Percentiles rank a stretch among this genome's conserved stretches.
phyloP scores from a whole-genome alignment of 1,139 yeast genomes.

The Debaryomycetaceae sp. region DNA sequence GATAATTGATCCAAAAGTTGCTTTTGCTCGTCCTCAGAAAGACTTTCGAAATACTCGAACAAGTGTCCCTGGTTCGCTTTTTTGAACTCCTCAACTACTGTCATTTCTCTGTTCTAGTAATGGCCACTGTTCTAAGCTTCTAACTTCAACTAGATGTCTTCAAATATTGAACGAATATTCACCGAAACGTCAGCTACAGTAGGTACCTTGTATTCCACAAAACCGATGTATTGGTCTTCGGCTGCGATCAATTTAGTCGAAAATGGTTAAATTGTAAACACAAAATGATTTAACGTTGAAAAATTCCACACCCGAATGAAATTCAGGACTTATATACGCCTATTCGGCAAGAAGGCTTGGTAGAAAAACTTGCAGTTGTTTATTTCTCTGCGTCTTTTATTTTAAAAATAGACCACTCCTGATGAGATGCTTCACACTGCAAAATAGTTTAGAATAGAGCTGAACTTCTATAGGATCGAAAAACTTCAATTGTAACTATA shows the following conservation, averaged over 20 bases:
- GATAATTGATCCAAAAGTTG: slow-evolving; percentile 35
- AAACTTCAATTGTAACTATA: neutral
- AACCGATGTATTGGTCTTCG: neutral
- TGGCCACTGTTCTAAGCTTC: neutral
- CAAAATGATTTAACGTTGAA: neutral
- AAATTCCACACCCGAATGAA: neutral
- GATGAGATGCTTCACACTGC: too few relatives aligned
- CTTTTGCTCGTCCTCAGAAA: slow-evolving; percentile 27
- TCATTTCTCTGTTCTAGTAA: neutral
- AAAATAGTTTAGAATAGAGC: too few relatives aligned
- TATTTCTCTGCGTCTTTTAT: too few relatives aligned
- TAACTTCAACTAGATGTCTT: neutral
- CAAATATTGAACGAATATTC: neutral
- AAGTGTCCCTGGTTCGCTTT: slow-evolving; percentile 49
- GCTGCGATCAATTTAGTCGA: slow-evolving; percentile 26
- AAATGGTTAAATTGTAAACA: slow-evolving; percentile 32
- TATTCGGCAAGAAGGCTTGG: too few relatives aligned
- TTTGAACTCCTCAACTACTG: slow-evolving; percentile 37
- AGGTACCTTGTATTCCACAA: neutral
- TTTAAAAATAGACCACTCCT: too few relatives aligned
- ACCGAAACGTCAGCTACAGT: neutral
- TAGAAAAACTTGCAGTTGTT: too few relatives aligned
- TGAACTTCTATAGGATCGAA: too few relatives aligned
- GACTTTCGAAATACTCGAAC: slow-evolving; percentile 39
- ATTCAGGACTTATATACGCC: too few relatives aligned